These are phyloP conservation scores for Aspergillus diversus DNA, from an alignment of 495 filamentous ascomycete genomes.

Conservation along the genomic window DNA sequence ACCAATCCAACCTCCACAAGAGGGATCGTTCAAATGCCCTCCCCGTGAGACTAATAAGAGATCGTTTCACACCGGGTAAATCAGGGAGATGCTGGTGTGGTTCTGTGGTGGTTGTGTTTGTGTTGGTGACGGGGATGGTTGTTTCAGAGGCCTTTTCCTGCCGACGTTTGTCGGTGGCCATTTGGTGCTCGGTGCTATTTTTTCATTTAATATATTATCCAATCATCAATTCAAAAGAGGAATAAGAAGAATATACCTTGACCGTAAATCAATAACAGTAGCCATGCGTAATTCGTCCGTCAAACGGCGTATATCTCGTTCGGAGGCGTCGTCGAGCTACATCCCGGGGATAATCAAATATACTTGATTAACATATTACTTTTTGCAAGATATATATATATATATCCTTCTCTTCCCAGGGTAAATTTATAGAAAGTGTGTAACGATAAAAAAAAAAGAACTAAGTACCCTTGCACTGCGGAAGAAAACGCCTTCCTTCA, in stretches of 20 bases:
- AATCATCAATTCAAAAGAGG: not conserved
- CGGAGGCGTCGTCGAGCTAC: conserved; percentile 68
- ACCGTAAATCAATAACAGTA: conserved; percentile 77
- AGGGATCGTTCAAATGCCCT: conserved; percentile 69
- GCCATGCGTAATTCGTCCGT: conserved; percentile 64
- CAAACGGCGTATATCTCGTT: conserved; percentile 62
- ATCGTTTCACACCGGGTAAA: conserved; percentile 63
- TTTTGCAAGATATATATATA: not conserved
- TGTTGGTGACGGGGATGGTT: conserved; percentile 14
- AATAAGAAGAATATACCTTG: conserved; percentile 53
- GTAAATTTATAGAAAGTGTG: not conserved
- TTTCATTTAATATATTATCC: not conserved
- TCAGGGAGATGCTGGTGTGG: conserved; percentile 52
- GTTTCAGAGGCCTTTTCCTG: conserved; percentile 27
- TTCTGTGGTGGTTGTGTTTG: conserved; percentile 33
- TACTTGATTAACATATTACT: not conserved
- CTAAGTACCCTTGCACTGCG: conserved; percentile 70
- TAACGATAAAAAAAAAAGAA: not conserved
- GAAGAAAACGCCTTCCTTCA: conserved; percentile 71
- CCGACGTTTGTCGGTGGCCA: conserved; percentile 67
- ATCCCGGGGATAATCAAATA: not conserved
- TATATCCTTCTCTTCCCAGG: not conserved
- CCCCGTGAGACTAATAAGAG: conserved; percentile 73
- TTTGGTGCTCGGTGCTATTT: conserved; percentile 69
- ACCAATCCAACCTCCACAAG: conserved; percentile 68